Percentiles rank a stretch among this genome's conserved stretches.
Conservation (phyloP, 2,329 filamentous ascomycete genomes). For the Trichoderma semiorbis region DNA sequence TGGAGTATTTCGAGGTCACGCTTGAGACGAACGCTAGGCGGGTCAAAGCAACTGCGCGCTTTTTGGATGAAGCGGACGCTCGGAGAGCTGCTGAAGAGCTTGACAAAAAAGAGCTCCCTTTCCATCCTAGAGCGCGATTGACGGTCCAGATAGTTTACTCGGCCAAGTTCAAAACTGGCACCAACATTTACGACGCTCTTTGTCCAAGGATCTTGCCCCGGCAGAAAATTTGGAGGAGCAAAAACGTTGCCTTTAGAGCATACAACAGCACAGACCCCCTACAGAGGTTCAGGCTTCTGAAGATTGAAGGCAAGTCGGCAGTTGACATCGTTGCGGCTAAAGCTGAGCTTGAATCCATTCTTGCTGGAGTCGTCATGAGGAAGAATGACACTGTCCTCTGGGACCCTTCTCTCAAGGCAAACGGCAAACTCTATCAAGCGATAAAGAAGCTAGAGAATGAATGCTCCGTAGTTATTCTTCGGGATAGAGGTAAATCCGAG, state of each 20-base stretch:
- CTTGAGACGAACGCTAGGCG: conserved; percentile 30
- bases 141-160: conserved; percentile 36
- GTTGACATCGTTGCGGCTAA: neutral
- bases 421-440: neutral
- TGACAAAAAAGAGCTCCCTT: conserved; percentile 29
- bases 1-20: conserved; percentile 34
- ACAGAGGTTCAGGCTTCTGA: neutral
- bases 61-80: conserved; percentile 36
- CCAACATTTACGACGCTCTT: conserved; percentile 32
- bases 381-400: neutral
- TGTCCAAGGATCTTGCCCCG: conserved; percentile 27
- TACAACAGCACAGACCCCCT: neutral
- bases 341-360: neutral
- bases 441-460: neutral
- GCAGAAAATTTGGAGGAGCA: neutral
- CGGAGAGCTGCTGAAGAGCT: conserved; percentile 22
- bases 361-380: neutral
- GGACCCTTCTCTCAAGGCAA: neutral
- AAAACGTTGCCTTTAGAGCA: neutral
- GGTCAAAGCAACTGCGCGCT: conserved; percentile 39
- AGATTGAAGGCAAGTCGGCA: conserved; percentile 2
- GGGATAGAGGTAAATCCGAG: neutral
- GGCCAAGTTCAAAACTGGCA: conserved; percentile 37
- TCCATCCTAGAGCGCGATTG: conserved; percentile 32
- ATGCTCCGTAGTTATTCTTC: neutral